phyloP scores from a whole-genome alignment of 495 filamentous ascomycete genomes.

The Aspergillus bertholletiae region DNA sequence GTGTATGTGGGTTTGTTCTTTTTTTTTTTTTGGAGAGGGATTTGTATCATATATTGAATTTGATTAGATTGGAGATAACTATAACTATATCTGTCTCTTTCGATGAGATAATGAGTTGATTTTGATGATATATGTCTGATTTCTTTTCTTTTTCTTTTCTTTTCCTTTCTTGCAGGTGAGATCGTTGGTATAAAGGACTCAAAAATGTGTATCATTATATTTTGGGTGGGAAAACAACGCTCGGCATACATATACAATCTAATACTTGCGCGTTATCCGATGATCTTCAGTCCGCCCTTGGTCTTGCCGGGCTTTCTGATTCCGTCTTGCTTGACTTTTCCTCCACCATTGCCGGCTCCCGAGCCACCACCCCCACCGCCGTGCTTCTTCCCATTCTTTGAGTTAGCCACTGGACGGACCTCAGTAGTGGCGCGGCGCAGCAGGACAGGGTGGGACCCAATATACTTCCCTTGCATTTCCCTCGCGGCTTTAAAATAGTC shows the following conservation, averaged over 20 bases:
- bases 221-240: no score
- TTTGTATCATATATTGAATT: neutral
- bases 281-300: constrained; percentile 70
- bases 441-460: constrained; percentile 89
- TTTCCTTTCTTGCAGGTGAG: no score
- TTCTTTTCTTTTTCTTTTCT: no score
- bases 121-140: no score
- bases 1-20: no score
- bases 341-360: constrained; percentile 25
- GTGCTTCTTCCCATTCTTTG: constrained; percentile 44
- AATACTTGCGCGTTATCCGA: constrained; percentile 53
- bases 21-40: neutral
- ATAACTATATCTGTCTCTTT: neutral
- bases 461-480: constrained; percentile 99
- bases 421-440: constrained; percentile 87
- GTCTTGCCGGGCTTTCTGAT: constrained; percentile 79
- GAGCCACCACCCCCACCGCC: constrained; percentile 37
- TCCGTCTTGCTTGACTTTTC: constrained; percentile 56
- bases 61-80: neutral
- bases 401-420: constrained; percentile 62
- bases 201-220: no score
- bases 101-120: neutral
- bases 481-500: constrained; percentile 92
- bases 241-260: neutral
- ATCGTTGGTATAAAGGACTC: no score